Evolutionary conservation across 225 moss, liverwort and hornwort genomes (phyloP).

Genomic region (Physcomitrellopsis africana): DNA sequence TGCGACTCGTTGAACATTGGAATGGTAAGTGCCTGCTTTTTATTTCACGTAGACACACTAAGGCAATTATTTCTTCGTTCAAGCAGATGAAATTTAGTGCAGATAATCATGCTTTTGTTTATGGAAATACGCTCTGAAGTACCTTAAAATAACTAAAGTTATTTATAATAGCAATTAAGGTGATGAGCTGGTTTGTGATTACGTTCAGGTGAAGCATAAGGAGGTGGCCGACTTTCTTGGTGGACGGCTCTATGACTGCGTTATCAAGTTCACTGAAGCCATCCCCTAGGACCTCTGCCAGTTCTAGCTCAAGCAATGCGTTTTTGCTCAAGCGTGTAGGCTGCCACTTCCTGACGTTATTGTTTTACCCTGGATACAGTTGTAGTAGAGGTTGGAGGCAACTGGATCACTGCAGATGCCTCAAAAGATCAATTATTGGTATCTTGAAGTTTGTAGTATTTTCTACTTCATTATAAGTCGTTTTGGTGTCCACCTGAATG

Average conservation of each 20-base stretch:
- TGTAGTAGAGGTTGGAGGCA: constrained; percentile 1
- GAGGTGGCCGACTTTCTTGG: constrained; percentile 90
- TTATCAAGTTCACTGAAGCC: constrained; percentile 78
- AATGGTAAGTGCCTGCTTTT: constrained; percentile 56
- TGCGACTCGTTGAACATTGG: constrained; percentile 91
- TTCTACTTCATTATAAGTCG: neutral
- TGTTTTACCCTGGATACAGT: neutral
- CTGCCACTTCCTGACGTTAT: neutral
- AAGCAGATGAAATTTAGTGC: too few species aligned
- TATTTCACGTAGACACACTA: neutral
- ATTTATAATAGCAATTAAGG: too few species aligned
- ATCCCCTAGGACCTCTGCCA: constrained; percentile 30
- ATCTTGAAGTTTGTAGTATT: neutral
- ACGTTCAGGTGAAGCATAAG: constrained; percentile 74
- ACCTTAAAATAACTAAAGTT: too few species aligned
- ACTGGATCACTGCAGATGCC: neutral
- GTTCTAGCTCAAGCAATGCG: neutral
- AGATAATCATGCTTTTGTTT: too few species aligned
- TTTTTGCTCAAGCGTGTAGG: neutral
- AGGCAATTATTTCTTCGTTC: neutral
- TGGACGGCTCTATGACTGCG: constrained; percentile 81
- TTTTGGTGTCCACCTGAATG: too few species aligned
- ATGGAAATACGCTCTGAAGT: too few species aligned
- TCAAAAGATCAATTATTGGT: neutral
- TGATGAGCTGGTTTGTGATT: constrained; percentile 18